A percentile compares a stretch with the other conserved stretches of the same genome.
Conservation (phyloP, 2,329 filamentous ascomycete species). For the Cercospora sesami region DNA sequence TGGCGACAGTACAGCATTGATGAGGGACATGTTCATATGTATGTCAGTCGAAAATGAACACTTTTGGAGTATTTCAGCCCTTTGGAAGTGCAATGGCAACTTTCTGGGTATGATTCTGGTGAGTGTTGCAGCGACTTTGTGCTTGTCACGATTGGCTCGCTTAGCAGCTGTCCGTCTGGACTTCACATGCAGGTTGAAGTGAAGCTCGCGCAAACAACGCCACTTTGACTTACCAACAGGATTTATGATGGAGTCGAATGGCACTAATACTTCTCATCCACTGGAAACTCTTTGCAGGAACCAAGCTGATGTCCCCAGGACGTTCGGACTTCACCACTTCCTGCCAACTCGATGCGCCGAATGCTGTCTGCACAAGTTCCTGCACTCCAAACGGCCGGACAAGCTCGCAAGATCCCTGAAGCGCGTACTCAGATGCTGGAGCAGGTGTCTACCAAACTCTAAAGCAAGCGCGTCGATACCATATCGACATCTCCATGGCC, state of each 20-base stretch:
- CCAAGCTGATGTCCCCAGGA: not conserved
- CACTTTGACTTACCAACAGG: not conserved
- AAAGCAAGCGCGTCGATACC: not conserved
- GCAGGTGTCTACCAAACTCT: not conserved
- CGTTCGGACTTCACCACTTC: not conserved
- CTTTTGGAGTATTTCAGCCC: not conserved
- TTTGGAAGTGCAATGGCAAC: not conserved
- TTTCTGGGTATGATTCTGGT: not conserved
- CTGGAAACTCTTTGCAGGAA: not conserved
- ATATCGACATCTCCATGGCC: not conserved
- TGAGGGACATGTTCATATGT: not conserved
- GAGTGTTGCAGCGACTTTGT: not conserved
- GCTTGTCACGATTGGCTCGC: not conserved
- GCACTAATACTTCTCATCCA: not conserved
- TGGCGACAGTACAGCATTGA: slow-evolving; percentile 17
- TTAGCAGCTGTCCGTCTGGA: not conserved
- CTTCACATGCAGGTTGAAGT: not conserved
- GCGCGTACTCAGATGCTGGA: not conserved
- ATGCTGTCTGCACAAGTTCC: not conserved
- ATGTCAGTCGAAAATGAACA: not conserved
- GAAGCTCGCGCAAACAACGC: not conserved
- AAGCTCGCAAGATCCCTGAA: not conserved
- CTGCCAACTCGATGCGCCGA: not conserved
- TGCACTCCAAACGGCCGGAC: not conserved
- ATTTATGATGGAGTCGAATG: not conserved